Evolutionary conservation across 2,329 filamentous ascomycete genomes (phyloP).

Genomic region (Cercospora citrullina): DNA sequence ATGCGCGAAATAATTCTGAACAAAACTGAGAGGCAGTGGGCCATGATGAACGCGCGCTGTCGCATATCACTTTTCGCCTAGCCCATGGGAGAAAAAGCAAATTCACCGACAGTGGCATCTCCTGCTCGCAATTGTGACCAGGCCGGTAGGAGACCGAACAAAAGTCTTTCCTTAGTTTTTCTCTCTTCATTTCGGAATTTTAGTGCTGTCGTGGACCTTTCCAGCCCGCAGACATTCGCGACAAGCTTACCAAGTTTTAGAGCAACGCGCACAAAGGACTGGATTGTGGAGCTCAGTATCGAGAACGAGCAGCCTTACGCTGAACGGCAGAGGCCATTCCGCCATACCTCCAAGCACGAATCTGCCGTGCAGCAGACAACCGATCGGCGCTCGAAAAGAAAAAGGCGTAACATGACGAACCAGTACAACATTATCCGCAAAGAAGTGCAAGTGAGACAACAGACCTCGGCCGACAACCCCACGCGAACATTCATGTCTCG

Average conservation of each 20-base stretch:
- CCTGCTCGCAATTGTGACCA: background rate
- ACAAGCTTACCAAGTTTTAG: background rate
- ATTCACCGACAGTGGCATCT: background rate
- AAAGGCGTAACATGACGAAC: background rate
- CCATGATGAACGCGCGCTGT: background rate
- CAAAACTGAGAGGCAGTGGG: background rate
- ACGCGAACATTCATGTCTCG: background rate
- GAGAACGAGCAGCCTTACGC: background rate
- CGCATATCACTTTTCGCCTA: slow-evolving; percentile 1
- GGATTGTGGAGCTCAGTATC: background rate
- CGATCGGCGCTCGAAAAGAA: background rate
- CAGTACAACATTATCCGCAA: background rate
- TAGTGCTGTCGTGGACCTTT: background rate
- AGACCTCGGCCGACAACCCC: background rate
- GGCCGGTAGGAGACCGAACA: background rate
- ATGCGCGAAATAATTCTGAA: background rate
- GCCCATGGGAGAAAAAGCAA: background rate
- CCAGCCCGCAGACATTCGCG: background rate
- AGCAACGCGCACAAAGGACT: background rate
- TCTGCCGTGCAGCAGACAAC: background rate
- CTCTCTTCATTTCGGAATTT: background rate
- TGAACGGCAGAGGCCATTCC: background rate
- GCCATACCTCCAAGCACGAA: background rate
- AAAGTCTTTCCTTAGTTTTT: background rate
- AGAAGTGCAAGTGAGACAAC: background rate